phyloP scores from a whole-genome alignment of 257 asterid species.

The Solanum virginianum region DNA sequence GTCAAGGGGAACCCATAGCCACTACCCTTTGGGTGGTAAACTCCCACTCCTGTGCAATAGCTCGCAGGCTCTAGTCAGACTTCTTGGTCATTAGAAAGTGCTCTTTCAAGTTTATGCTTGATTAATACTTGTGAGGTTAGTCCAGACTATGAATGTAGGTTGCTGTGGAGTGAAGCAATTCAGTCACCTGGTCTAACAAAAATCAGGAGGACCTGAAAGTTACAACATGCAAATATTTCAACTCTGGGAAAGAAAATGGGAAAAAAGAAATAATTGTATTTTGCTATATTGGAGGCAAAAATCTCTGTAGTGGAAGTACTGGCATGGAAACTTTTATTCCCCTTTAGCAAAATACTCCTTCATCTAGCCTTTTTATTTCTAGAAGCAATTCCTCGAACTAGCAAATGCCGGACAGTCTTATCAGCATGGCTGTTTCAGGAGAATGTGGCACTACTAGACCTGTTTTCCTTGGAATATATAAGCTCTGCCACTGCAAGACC shows the following conservation, averaged over 20 bases:
- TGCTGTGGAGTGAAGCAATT: neutral
- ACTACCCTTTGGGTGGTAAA: no score
- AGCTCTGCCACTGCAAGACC: neutral
- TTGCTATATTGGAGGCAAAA: neutral
- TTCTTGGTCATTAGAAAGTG: neutral
- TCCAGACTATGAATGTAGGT: neutral
- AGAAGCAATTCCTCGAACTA: neutral
- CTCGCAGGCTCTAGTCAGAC: neutral
- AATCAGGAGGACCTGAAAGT: neutral
- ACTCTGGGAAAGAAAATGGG: neutral
- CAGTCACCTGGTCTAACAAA: neutral
- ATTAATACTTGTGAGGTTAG: neutral
- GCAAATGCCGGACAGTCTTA: neutral
- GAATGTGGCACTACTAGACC: neutral
- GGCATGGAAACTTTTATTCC: neutral
- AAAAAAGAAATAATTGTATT: neutral
- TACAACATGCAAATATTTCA: neutral
- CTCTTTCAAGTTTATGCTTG: neutral
- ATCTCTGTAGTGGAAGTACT: neutral
- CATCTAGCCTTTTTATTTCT: neutral
- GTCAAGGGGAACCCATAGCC: no score
- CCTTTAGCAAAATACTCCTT: neutral
- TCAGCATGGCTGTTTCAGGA: neutral
- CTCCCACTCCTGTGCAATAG: no score
- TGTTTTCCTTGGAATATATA: neutral